Percentiles rank a stretch among this genome's conserved stretches.
These are phyloP conservation scores for Meripilus lineatus DNA, from an alignment of 1,284 basidiomycete species.

Conservation along the genomic window DNA sequence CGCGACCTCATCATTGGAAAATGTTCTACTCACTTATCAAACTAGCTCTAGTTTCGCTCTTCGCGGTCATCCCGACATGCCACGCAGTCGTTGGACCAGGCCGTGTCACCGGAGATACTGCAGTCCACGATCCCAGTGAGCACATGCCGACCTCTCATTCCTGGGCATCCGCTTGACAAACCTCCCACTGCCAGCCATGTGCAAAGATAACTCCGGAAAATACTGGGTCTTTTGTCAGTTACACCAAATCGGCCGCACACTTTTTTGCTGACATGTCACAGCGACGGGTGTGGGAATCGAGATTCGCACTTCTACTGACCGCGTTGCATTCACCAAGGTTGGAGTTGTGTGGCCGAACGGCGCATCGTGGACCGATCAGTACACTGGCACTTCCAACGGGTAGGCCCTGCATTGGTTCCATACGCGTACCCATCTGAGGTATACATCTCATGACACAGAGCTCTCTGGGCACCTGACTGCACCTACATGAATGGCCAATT, in stretches of 20 bases:
- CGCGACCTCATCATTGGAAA: no score
- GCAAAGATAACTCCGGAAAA: slow-evolving; percentile 44
- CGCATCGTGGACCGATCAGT: slow-evolving; percentile 44
- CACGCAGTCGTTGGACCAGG: slow-evolving; percentile 33
- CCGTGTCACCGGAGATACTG: slow-evolving; percentile 39
- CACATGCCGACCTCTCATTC: background rate
- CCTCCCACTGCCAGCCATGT: slow-evolving; percentile 39
- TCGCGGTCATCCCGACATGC: no score
- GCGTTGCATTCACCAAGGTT: slow-evolving; percentile 42
- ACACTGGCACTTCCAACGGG: slow-evolving; percentile 46
- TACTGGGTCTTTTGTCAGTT: slow-evolving; percentile 48
- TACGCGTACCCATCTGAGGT: background rate
- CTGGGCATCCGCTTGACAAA: slow-evolving; percentile 27
- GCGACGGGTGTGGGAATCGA: slow-evolving; percentile 45
- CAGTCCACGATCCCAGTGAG: slow-evolving; percentile 17
- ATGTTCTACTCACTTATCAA: no score
- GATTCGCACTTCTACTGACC: slow-evolving; percentile 48
- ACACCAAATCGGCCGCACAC: background rate
- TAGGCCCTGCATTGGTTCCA: slow-evolving; percentile 14
- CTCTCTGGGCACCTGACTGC: slow-evolving; percentile 52
- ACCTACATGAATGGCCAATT: slow-evolving; percentile 40
- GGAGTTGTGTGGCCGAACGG: slow-evolving; percentile 49
- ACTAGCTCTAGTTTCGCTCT: no score
- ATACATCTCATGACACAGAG: slow-evolving; percentile 17
- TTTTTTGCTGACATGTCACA: no score